Evolutionary conservation across 805 yeast species (phyloP).

Genomic region (Monosporozyma yasuniensis): DNA sequence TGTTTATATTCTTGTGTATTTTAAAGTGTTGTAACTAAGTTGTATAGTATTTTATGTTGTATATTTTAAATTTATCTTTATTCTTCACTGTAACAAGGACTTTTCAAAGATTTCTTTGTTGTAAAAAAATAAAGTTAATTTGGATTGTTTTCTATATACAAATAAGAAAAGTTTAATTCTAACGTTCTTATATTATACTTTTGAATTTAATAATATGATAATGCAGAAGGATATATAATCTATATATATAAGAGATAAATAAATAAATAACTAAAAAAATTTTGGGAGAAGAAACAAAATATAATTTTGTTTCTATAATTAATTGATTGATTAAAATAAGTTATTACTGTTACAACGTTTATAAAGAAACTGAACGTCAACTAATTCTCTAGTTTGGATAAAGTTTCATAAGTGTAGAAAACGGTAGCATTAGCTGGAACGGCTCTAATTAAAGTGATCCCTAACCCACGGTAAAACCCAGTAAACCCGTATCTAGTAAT

Average conservation of each 20-base stretch:
- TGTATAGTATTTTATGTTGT: not conserved
- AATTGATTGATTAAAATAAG: too few species aligned
- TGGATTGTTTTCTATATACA: not conserved
- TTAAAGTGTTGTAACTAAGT: too few species aligned
- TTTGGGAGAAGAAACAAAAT: not conserved
- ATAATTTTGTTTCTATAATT: too few species aligned
- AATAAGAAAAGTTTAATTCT: not conserved
- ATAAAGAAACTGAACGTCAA: too few species aligned
- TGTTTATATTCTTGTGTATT: not conserved
- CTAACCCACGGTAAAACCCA: constrained; percentile 77
- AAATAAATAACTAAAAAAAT: not conserved
- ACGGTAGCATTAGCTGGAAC: constrained; percentile 87
- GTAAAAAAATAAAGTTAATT: not conserved
- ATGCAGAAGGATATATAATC: not conserved
- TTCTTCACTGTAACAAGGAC: not conserved
- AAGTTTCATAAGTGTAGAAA: constrained; percentile 66
- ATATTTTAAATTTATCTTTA: not conserved
- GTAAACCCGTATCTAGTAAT: constrained; percentile 52
- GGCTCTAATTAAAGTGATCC: constrained; percentile 72
- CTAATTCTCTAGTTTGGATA: constrained; percentile 15
- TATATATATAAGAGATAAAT: not conserved
- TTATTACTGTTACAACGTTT: not conserved
- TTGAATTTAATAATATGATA: not conserved
- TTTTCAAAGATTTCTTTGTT: not conserved
- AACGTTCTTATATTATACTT: not conserved